Evolutionary conservation across 805 yeast species (phyloP), one percentile per base, ranked within the genome.

Genomic region (Ogataea saltuana): DNA sequence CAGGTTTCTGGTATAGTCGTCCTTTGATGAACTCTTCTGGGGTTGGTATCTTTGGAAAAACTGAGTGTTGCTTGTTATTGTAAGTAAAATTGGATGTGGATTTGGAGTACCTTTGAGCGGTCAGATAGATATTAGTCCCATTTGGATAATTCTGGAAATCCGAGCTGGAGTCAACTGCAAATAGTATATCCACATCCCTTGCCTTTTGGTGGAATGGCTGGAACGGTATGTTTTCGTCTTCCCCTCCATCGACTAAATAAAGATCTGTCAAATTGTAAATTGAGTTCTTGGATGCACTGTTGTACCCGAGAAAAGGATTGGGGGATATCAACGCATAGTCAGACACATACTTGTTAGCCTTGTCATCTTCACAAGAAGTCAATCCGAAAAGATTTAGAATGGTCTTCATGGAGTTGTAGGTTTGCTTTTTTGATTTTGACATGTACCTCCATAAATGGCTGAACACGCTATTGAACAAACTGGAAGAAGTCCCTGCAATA

Each of bases 311-410:
- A 54, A 82, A 82, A 2, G 88, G 87, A 46, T 81, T 82, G 1
- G 86, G 87, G 1, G 80, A 71, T 45, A 68, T 72, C 2, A 80
- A 53, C 0, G 86, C 87, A 59, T 75, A 80, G 52, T 81, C 85
- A 2, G 81, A 78, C 42, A 74, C 49, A 23, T 42, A 42, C 20
- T 44, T 46, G 39, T 32, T 31, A 3, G 79, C 15, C 50, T 42
- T 15, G 50, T 68, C 65, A 30, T 60, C 54, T 29, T 67, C 63
- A 20, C 60, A 59, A 0, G 67, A 56, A 13, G 71, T 64, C 18
- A 76, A 51, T 0, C 81, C 80, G 60, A 75, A 76, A 1, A 69
- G 55, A 41, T 63, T 60, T 41, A 76, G 62, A 26, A 65, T 60
- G 4, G 65, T 60, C 21, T 60, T 51, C 46, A 69, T 21, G 37